These are phyloP conservation scores for Coelastrella sp. DNA, from an alignment of 139 green algal species.

Conservation along the genomic window DNA sequence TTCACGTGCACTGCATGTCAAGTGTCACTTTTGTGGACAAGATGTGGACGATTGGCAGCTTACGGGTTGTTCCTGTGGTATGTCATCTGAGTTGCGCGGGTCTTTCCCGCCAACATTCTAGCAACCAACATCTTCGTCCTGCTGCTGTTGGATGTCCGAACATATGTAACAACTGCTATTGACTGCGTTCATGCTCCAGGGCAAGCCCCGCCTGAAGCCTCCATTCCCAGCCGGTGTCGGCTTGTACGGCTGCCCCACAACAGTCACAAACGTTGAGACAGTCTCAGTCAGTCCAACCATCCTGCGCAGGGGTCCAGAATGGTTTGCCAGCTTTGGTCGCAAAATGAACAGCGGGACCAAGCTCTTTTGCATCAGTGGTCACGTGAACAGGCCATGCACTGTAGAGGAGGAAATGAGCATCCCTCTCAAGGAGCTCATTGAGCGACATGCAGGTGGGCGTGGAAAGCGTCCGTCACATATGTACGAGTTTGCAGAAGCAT, in stretches of 20 bases:
- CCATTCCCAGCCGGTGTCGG: slow-evolving; percentile 97
- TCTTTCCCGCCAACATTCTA: too few relatives aligned
- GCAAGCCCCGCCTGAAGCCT: slow-evolving; percentile 98
- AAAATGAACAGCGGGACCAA: slow-evolving; percentile 99
- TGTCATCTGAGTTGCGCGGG: too few relatives aligned
- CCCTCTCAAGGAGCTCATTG: slow-evolving; percentile 96
- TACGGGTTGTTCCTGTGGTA: too few relatives aligned
- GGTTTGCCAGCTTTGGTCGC: slow-evolving; percentile 95
- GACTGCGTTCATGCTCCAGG: slow-evolving; percentile 51
- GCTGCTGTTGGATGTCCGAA: neutral
- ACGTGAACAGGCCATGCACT: slow-evolving; percentile 98
- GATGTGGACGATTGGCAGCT: too few relatives aligned
- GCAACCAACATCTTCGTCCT: neutral
- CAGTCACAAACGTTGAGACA: slow-evolving; percentile 98
- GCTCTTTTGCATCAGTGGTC: slow-evolving; percentile 98
- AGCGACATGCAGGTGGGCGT: slow-evolving; percentile 88
- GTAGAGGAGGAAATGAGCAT: slow-evolving; percentile 99
- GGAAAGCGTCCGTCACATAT: neutral
- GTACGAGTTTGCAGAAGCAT: too few relatives aligned
- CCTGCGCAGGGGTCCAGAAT: slow-evolving; percentile 94
- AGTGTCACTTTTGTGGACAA: too few relatives aligned
- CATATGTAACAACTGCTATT: neutral
- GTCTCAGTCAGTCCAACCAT: slow-evolving; percentile 98
- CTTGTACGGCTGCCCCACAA: slow-evolving; percentile 94
- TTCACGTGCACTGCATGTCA: too few relatives aligned